Evolutionary conservation across 2,329 filamentous ascomycete species (phyloP).

Genomic region (Lachnellula arida): DNA sequence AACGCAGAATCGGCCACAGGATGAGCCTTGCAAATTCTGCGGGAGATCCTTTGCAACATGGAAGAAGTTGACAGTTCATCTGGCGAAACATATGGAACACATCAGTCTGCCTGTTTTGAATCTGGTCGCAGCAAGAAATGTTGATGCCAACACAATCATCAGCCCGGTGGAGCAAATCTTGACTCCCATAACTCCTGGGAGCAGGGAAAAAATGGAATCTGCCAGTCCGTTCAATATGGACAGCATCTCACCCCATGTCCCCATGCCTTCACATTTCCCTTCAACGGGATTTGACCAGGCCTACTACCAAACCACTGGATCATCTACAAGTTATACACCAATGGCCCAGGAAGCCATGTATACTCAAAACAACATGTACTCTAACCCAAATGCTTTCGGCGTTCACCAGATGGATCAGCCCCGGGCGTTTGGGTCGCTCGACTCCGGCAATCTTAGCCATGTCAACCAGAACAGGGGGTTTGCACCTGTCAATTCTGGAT

Average conservation of each 20-base stretch:
- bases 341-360: conserved; percentile 16
- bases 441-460: conserved; percentile 10
- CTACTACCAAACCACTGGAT: conserved; percentile 16
- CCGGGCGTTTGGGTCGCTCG: conserved; percentile 18
- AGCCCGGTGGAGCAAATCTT: conserved; percentile 53
- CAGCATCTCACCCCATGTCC: conserved; percentile 23
- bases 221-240: conserved; percentile 25
- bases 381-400: conserved; percentile 13
- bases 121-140: conserved; percentile 48
- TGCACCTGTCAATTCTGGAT: conserved; percentile 15
- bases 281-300: conserved; percentile 18
- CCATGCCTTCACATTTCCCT: conserved; percentile 17
- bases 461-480: conserved; percentile 18
- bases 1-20: conserved; percentile 58
- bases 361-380: conserved; percentile 18
- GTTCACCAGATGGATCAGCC: conserved; percentile 19
- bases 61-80: conserved; percentile 92
- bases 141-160: conserved; percentile 60
- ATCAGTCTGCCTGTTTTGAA: conserved; percentile 76
- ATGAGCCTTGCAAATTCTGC: conserved; percentile 85
- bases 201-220: conserved; percentile 23
- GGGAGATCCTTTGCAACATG: conserved; percentile 74
- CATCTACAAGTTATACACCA: conserved; percentile 14
- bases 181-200: conserved; percentile 27
- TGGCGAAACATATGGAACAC: conserved; percentile 92